Percentiles rank a stretch among this genome's conserved stretches.
Conservation (phyloP, 129 eudicot genomes). For the Pittosporum tobira region DNA sequence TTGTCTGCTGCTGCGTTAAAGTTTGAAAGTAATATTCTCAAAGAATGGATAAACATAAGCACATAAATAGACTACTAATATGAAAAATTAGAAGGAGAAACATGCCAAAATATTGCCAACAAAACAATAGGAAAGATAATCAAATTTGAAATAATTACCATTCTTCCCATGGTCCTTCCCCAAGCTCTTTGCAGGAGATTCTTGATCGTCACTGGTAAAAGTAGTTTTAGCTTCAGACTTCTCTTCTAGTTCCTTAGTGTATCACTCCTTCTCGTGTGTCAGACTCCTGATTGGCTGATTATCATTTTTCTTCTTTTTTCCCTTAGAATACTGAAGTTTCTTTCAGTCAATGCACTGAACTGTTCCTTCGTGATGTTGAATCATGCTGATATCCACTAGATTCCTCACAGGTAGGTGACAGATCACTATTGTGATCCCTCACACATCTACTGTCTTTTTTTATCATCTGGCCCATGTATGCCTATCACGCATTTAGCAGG, state of each 20-base stretch:
- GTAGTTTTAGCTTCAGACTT: slow-evolving; percentile 26
- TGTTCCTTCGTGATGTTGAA: slow-evolving; percentile 21
- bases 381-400: slow-evolving; percentile 31
- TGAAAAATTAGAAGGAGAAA: neutral
- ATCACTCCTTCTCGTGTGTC: slow-evolving; percentile 27
- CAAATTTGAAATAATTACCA: slow-evolving; percentile 27
- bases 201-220: slow-evolving; percentile 16
- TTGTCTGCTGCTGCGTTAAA: slow-evolving; percentile 23
- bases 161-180: slow-evolving; percentile 23
- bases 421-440: slow-evolving; percentile 26
- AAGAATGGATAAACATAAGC: neutral
- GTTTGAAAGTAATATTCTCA: slow-evolving; percentile 8
- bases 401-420: slow-evolving; percentile 32
- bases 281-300: slow-evolving; percentile 30
- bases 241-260: slow-evolving; percentile 33
- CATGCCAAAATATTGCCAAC: neutral
- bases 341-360: slow-evolving; percentile 34
- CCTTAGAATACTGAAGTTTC: slow-evolving; percentile 41
- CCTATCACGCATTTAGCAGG: slow-evolving; percentile 26
- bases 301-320: slow-evolving; percentile 41
- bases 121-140: neutral
- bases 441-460: slow-evolving; percentile 28
- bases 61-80: neutral
- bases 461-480: slow-evolving; percentile 45
- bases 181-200: slow-evolving; percentile 38